Evolutionary conservation across 139 green algal species (phyloP).

Genomic region (Spirogloea muscicola): DNA sequence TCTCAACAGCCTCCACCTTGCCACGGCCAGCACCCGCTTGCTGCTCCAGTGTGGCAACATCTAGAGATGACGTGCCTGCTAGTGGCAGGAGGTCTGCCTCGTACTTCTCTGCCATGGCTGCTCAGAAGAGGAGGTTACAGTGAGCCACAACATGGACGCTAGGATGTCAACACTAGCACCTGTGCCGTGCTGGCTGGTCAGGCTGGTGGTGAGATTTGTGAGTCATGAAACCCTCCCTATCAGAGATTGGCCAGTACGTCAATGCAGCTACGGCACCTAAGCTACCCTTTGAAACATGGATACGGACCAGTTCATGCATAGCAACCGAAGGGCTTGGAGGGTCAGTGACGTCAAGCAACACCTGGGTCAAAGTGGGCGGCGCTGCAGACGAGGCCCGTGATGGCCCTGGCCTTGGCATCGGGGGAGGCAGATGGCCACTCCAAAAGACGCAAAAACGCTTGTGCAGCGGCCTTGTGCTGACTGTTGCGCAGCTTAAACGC

Average conservation of each 20-base stretch:
- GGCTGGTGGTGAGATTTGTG: not conserved
- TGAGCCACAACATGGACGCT: too few species aligned
- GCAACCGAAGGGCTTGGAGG: not conserved
- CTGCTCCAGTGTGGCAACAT: constrained; percentile 19
- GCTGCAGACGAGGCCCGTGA: constrained; percentile 38
- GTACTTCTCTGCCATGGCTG: constrained; percentile 15
- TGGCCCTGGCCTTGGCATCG: constrained; percentile 5
- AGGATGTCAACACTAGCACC: not conserved
- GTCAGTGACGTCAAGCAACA: constrained; percentile 6
- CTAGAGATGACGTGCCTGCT: constrained; percentile 8
- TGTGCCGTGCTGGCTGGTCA: too few species aligned
- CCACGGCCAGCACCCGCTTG: not conserved
- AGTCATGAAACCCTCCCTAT: too few species aligned
- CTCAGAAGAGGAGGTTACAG: not conserved
- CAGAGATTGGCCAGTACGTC: not conserved
- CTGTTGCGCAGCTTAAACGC: constrained; percentile 31
- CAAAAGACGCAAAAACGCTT: constrained; percentile 2
- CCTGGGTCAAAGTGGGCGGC: constrained; percentile 31
- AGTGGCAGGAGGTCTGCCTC: constrained; percentile 14
- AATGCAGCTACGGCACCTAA: not conserved
- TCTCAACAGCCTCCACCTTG: not conserved
- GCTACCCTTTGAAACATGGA: not conserved
- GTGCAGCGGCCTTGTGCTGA: not conserved
- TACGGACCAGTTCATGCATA: not conserved
- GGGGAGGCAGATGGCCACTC: not conserved